These are phyloP conservation scores for Rhodotorula paludigena DNA, from an alignment of 768 basidiomycete genomes.

Conservation along the genomic window DNA sequence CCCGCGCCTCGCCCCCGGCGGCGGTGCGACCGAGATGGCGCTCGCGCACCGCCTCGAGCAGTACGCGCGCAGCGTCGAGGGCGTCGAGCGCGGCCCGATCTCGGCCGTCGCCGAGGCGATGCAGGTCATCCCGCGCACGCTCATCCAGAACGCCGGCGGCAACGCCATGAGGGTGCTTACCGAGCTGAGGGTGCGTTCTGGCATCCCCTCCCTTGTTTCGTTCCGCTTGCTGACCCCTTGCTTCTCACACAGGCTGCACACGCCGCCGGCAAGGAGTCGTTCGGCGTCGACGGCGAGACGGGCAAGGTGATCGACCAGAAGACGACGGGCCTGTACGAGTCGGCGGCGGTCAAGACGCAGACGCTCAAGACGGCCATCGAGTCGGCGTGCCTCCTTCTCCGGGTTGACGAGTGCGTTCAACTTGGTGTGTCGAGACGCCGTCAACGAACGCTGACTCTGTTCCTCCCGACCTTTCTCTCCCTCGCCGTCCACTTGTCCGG, in stretches of 20 bases:
- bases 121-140: slow-evolving; percentile 91
- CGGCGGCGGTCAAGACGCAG: slow-evolving; percentile 96
- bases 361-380: slow-evolving; percentile 96
- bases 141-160: slow-evolving; percentile 91
- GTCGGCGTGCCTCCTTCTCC: slow-evolving; percentile 37
- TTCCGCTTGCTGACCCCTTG: background rate
- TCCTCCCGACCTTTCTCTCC: background rate
- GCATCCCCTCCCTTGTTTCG: background rate
- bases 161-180: slow-evolving; percentile 91
- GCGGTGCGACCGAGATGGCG: slow-evolving; percentile 98
- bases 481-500: background rate
- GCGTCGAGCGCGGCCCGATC: slow-evolving; percentile 86
- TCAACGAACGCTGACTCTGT: background rate
- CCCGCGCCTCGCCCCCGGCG: slow-evolving; percentile 86
- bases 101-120: slow-evolving; percentile 90
- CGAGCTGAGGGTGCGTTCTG: slow-evolving; percentile 69
- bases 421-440: too few species aligned
- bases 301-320: slow-evolving; percentile 97
- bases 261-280: slow-evolving; percentile 79
- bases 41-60: slow-evolving; percentile 73
- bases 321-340: slow-evolving; percentile 85
- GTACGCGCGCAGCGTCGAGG: slow-evolving; percentile 71
- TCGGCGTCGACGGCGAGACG: slow-evolving; percentile 92
- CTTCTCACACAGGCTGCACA: slow-evolving; percentile 71
- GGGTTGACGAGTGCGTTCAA: slow-evolving; percentile 38